Percentiles rank a stretch among this genome's conserved stretches.
Evolutionary conservation across 140 eudicot species (phyloP).

Genomic region (Stevia rebaudiana): DNA sequence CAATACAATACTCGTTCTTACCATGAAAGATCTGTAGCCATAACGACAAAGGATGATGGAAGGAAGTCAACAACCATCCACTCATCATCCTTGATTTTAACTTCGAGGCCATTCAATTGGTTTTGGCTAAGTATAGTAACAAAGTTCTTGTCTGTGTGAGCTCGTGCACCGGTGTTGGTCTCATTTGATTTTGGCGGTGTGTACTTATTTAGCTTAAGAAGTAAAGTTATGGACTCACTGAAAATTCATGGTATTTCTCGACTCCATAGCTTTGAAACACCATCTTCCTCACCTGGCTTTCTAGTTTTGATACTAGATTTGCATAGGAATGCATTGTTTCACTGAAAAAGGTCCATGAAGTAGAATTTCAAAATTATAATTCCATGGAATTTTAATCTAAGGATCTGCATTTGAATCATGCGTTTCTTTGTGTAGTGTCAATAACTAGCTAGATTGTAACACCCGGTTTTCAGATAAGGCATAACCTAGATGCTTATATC

Average conservation of each 20-base stretch:
- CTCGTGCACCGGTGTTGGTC: constrained; percentile 7
- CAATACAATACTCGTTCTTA: background rate
- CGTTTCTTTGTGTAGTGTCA: no score
- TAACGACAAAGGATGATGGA: constrained; percentile 29
- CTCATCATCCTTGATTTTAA: constrained; percentile 27
- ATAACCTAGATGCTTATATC: no score
- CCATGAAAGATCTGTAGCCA: constrained; percentile 28
- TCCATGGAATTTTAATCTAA: no score
- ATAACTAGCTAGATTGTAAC: no score
- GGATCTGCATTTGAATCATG: no score
- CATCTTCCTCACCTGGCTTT: constrained; percentile 25
- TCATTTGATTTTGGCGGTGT: constrained; percentile 2
- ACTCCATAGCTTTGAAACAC: constrained; percentile 39
- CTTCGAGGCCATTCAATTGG: constrained; percentile 28
- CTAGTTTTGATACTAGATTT: constrained; percentile 15
- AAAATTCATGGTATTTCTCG: constrained; percentile 26
- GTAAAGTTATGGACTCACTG: constrained; percentile 12
- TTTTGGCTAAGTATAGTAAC: constrained; percentile 24
- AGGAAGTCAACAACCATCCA: constrained; percentile 24
- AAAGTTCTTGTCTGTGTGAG: constrained; percentile 37
- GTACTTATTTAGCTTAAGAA: constrained; percentile 23
- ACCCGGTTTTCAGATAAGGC: no score
- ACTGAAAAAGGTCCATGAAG: constrained; percentile 7
- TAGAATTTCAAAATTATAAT: no score
- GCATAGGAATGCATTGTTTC: constrained; percentile 23